These are phyloP conservation scores for Guyanaporus albipodus DNA, from an alignment of 768 basidiomycete genomes.

Conservation along the genomic window DNA sequence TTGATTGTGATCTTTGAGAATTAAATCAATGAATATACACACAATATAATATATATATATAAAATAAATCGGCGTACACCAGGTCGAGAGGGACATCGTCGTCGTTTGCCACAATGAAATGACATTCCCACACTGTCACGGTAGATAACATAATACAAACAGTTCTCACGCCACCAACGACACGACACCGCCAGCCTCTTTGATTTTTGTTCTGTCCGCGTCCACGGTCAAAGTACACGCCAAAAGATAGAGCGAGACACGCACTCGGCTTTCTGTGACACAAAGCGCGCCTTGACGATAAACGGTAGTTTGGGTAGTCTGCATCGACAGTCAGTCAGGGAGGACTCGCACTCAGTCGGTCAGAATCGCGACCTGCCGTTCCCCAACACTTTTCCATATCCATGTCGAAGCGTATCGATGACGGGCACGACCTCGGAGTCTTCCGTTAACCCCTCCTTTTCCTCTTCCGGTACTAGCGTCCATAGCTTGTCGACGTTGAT, in stretches of 20 bases:
- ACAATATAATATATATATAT: no score
- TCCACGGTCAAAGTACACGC: no score
- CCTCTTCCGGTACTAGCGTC: conserved; percentile 81
- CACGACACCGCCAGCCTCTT: conserved; percentile 93
- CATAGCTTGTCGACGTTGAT: conserved; percentile 99
- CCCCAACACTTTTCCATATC: conserved; percentile 93
- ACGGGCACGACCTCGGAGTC: conserved; percentile 87
- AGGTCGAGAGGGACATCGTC: conserved; percentile 34
- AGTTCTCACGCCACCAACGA: conserved; percentile 78
- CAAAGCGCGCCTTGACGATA: conserved; percentile 98
- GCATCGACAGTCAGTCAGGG: conserved; percentile 2
- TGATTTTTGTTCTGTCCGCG: conserved; percentile 78
- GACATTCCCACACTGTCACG: background rate
- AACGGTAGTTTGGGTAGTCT: conserved; percentile 88
- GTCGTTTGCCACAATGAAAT: no score
- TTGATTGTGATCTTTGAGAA: conserved; percentile 50
- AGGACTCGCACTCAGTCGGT: background rate
- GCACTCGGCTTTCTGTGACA: conserved; percentile 82
- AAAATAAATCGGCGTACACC: no score
- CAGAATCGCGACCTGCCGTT: conserved; percentile 62
- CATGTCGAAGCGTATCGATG: conserved; percentile 79
- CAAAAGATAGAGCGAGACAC: conserved; percentile 21
- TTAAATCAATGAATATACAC: no score
- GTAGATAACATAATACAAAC: background rate
- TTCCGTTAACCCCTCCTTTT: conserved; percentile 74